A percentile compares a stretch with the other conserved stretches of the same genome.
Conservation (phyloP, 1,139 yeast genomes). For the Geotrichum aggregatum region DNA sequence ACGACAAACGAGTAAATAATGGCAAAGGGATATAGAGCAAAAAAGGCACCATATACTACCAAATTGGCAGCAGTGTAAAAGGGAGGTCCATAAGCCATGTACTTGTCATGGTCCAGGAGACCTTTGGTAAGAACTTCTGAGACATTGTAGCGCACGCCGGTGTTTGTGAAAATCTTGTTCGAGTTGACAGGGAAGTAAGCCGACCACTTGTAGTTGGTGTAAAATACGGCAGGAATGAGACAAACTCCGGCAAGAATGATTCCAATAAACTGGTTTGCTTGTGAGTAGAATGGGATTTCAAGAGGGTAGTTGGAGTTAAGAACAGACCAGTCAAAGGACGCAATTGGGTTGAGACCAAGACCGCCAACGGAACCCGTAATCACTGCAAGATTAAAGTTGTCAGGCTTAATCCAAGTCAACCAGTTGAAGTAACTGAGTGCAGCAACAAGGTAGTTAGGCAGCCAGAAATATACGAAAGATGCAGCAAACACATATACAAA, state of each 20-base stretch:
- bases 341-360: constrained; percentile 53
- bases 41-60: constrained; percentile 38
- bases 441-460: constrained; percentile 50
- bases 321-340: constrained; percentile 46
- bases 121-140: constrained; percentile 44
- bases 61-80: constrained; percentile 41
- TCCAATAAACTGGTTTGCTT: constrained; percentile 45
- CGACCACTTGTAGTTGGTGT: constrained; percentile 49
- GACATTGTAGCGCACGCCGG: constrained; percentile 46
- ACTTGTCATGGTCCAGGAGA: constrained; percentile 35
- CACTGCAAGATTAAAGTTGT: constrained; percentile 49
- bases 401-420: constrained; percentile 59
- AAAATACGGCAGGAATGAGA: constrained; percentile 47
- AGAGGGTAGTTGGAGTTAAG: constrained; percentile 40
- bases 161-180: constrained; percentile 47
- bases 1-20: constrained; percentile 27
- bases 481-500: constrained; percentile 42
- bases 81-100: constrained; percentile 48
- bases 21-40: constrained; percentile 34
- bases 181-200: constrained; percentile 54
- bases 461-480: constrained; percentile 54
- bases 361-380: constrained; percentile 52
- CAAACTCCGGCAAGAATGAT: constrained; percentile 42
- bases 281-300: constrained; percentile 49
- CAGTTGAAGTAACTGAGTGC: constrained; percentile 54